phyloP scores from a whole-genome alignment of 208 protist species.

The Vickermania ingenoplastis region DNA sequence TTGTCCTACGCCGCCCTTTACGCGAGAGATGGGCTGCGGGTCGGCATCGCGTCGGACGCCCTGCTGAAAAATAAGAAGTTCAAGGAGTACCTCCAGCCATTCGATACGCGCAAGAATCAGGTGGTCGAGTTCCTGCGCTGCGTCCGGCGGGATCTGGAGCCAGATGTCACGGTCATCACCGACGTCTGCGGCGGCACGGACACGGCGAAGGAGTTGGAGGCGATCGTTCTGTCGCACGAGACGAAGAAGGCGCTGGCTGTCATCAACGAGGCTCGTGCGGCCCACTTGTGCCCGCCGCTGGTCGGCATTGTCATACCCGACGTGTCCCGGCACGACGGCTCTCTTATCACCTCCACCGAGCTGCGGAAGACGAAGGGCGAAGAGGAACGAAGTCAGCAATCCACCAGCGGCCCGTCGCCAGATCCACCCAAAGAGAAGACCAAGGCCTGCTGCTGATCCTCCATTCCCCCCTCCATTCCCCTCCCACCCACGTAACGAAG shows the following conservation, averaged over 20 bases:
- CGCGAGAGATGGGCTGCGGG: slow-evolving; percentile 37
- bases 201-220: slow-evolving; percentile 44
- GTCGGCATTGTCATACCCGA: slow-evolving; percentile 46
- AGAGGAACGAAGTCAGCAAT: not conserved
- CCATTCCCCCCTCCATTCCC: too few species aligned
- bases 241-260: slow-evolving; percentile 33
- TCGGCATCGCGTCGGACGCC: slow-evolving; percentile 53
- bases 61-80: slow-evolving; percentile 66
- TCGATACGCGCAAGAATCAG: slow-evolving; percentile 35
- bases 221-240: slow-evolving; percentile 73
- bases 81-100: slow-evolving; percentile 48
- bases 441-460: too few species aligned
- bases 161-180: slow-evolving; percentile 50
- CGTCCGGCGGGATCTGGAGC: slow-evolving; percentile 43
- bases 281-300: slow-evolving; percentile 33
- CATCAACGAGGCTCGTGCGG: slow-evolving; percentile 60
- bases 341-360: slow-evolving; percentile 60
- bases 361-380: slow-evolving; percentile 18
- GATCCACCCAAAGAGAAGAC: too few species aligned
- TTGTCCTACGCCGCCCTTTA: slow-evolving; percentile 68
- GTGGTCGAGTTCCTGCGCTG: slow-evolving; percentile 40
- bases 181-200: slow-evolving; percentile 69
- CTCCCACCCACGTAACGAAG: too few species aligned
- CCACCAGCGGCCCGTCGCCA: too few species aligned
- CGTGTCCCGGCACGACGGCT: slow-evolving; percentile 26